Base-by-base conservation (phyloP, 1,284 basidiomycete genomes). In the Naganishia cerealis region DNA sequence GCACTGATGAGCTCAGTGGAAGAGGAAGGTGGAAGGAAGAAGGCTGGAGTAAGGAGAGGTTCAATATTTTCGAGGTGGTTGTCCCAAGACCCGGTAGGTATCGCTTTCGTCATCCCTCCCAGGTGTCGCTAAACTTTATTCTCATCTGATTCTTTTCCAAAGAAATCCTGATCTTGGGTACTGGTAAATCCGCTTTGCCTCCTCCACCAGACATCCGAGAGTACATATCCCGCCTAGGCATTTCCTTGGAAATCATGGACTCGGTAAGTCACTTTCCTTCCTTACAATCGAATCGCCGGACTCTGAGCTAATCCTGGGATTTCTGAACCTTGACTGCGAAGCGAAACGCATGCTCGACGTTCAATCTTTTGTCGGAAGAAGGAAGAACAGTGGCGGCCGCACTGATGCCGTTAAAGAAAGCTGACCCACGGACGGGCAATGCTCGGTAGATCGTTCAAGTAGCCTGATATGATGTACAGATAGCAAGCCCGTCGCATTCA, bases 171-270 rank as follows among this genome's bases (percentile, higher is more conserved):
- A 79, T 98, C 3, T 83, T 98, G 21, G 94, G 94, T 0, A 97
- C 94, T 0, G 95, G 95, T 0, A 84, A 84, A 71, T 84, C 83
- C 8, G 85, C 90, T 13, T 80, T 87, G 3, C 88, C 90, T 59
- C 87, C 89, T 1, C 94, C 94, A 16, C 83, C 85, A 6, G 80
- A 80, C 33, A 79, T 97, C 26, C 84, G 88, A 21, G 82, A 86
- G 52, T 87, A 92, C 78, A 76, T 97, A 55, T 90, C 85, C 70
- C 82, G 85, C 48, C 78, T 93, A 46, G 94, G 94, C 7, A 91
- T 97, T 70, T 92, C 94, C 75, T 81, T 94, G 56, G 95, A 98
- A 73, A 84, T 92, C n/a, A 92, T 95, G 88, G 91, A 94, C 77
- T 93, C 93, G 57, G 94, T 94, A 75, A 70, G 88, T 84, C 9